Percentiles rank a stretch among this genome's conserved stretches.
Conservation (phyloP, 2,329 filamentous ascomycete species). For the Plectosphaerella cucumerina region DNA sequence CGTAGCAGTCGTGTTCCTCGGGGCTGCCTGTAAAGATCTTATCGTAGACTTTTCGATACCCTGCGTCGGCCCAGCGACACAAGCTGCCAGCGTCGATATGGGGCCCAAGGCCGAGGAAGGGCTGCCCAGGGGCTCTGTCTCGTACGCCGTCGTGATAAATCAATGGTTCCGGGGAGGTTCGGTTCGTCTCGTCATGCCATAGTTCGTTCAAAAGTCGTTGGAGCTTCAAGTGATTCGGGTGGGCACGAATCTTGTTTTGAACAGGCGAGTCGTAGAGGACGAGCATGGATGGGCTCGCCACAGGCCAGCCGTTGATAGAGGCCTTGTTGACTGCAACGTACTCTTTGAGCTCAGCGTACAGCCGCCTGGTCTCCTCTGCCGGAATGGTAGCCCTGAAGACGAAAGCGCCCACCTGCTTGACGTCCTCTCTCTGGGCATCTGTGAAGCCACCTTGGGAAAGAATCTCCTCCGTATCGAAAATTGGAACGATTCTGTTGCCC, state of each 20-base stretch:
- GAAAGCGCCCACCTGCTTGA: conserved; percentile 19
- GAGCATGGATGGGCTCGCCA: conserved; percentile 31
- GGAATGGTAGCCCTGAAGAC: conserved; percentile 16
- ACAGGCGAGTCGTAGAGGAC: conserved; percentile 32
- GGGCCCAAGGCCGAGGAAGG: conserved; percentile 35
- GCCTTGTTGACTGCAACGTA: conserved; percentile 27
- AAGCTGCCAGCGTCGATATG: conserved; percentile 39
- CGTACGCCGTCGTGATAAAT: conserved; percentile 34
- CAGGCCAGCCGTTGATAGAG: conserved; percentile 27
- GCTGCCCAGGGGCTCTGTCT: conserved; percentile 29
- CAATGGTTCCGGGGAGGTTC: conserved; percentile 27
- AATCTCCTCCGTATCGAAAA: conserved; percentile 22
- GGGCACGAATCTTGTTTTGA: conserved; percentile 30
- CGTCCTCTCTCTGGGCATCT: conserved; percentile 15
- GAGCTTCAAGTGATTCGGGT: conserved; percentile 30
- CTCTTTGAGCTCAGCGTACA: conserved; percentile 24
- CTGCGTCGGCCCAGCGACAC: conserved; percentile 34
- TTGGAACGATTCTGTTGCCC: conserved; percentile 26
- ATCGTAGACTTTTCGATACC: conserved; percentile 30
- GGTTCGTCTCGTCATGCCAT: conserved; percentile 27
- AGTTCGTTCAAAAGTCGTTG: conserved; percentile 31
- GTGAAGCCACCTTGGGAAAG: conserved; percentile 14
- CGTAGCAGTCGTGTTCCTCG: conserved; percentile 29
- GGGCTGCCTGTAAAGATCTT: conserved; percentile 31
- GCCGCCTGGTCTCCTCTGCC: conserved; percentile 14